Conservation (phyloP, 208 protist species). For the Crithidia sp. region DNA sequence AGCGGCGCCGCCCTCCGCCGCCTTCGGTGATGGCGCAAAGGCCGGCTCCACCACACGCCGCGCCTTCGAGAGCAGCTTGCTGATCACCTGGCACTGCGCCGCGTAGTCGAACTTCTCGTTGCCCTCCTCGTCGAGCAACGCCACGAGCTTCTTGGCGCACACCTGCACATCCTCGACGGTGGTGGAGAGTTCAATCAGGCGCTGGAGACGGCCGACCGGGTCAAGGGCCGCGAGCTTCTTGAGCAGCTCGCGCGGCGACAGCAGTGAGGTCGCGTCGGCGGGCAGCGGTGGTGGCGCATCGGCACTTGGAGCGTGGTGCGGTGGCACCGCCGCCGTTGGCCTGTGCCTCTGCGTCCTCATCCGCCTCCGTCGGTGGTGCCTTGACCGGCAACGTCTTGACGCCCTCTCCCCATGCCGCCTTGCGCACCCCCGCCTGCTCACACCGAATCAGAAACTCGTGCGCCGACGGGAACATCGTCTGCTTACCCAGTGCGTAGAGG, state of each 20-base stretch:
- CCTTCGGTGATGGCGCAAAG: constrained; percentile 1
- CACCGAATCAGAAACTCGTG: constrained; percentile 90
- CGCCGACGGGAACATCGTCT: constrained; percentile 43
- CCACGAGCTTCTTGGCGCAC: constrained; percentile 49
- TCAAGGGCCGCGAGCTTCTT: constrained; percentile 63
- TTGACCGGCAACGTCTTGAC: constrained; percentile 26
- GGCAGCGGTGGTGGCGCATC: constrained; percentile 18
- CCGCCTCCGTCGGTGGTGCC: neutral
- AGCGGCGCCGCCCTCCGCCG: neutral
- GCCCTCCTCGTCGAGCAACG: constrained; percentile 17
- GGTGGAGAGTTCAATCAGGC: constrained; percentile 68
- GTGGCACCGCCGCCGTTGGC: neutral
- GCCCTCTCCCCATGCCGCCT: constrained; percentile 41
- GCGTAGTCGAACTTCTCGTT: constrained; percentile 50
- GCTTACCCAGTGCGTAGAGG: constrained; percentile 51
- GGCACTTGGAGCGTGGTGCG: neutral
- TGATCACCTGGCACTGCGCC: constrained; percentile 67
- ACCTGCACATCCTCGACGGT: constrained; percentile 45
- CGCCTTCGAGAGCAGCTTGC: constrained; percentile 83
- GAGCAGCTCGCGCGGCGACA: constrained; percentile 69
- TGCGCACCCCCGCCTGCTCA: constrained; percentile 75
- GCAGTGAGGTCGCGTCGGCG: constrained; percentile 37
- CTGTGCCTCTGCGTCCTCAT: neutral
- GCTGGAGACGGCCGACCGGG: constrained; percentile 63
- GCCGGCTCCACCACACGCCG: constrained; percentile 50